Evolutionary conservation across 306 rosid species (phyloP).

Genomic region (Astragalus glycyphyllos): DNA sequence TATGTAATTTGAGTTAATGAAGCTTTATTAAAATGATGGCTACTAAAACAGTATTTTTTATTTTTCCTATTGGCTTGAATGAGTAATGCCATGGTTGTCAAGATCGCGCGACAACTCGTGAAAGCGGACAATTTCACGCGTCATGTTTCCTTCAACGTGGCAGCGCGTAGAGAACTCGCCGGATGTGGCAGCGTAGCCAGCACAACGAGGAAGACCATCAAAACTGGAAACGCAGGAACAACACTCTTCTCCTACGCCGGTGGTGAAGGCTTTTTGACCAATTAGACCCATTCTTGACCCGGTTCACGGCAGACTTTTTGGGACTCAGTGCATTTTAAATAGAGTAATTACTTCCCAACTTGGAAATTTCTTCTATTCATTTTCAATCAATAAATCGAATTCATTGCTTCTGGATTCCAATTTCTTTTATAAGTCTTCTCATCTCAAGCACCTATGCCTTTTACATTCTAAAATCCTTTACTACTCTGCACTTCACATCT

Average conservation of each 20-base stretch:
- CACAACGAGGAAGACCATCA: too few relatives aligned
- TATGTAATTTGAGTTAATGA: not conserved
- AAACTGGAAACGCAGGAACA: too few relatives aligned
- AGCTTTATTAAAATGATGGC: not conserved
- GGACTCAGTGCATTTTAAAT: not conserved
- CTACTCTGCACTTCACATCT: not conserved
- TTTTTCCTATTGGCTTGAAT: not conserved
- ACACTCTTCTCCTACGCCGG: too few relatives aligned
- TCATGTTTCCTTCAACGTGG: too few relatives aligned
- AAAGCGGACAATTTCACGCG: too few relatives aligned
- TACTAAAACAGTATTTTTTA: not conserved
- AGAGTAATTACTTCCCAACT: conserved; percentile 7
- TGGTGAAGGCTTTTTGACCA: too few relatives aligned
- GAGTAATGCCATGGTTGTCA: not conserved
- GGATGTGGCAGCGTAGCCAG: too few relatives aligned
- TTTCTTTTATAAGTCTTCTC: not conserved
- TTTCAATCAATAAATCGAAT: not conserved
- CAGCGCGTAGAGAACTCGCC: too few relatives aligned
- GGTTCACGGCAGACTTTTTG: not conserved
- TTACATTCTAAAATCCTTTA: not conserved
- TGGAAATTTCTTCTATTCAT: not conserved
- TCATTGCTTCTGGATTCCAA: not conserved
- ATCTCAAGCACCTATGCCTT: too few relatives aligned
- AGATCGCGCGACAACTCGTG: too few relatives aligned
- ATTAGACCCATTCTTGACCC: too few relatives aligned